A percentile compares a stretch with the other conserved stretches of the same genome.
Evolutionary conservation across 768 basidiomycete species (phyloP).

Genomic region (Termitomyces sp.): DNA sequence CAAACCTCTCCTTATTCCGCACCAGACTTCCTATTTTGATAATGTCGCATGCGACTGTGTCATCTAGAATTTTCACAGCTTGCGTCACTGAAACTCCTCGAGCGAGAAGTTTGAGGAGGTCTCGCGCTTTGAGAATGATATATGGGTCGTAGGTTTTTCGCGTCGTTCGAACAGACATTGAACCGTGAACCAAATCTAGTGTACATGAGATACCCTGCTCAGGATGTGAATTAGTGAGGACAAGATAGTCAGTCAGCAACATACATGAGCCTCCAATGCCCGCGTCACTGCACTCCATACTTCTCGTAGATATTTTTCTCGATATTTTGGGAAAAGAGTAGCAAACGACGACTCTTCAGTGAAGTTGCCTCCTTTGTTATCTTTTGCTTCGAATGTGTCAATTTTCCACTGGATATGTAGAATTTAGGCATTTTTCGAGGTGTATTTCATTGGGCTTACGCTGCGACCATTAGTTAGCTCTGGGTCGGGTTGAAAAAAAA

Average conservation of each 20-base stretch:
- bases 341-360: conserved; percentile 97
- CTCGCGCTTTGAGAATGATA: conserved; percentile 91
- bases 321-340: conserved; percentile 96
- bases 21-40: conserved; percentile 96
- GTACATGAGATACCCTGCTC: conserved; percentile 82
- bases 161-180: conserved; percentile 96
- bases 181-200: conserved; percentile 92
- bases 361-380: conserved; percentile 82
- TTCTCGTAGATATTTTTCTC: conserved; percentile 94
- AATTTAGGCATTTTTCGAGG: not conserved
- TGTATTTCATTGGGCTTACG: conserved; percentile 29
- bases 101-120: conserved; percentile 92
- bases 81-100: conserved; percentile 84
- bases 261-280: conserved; percentile 75
- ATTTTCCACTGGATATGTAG: conserved; percentile 70
- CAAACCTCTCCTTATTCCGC: conserved; percentile 93
- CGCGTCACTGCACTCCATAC: conserved; percentile 90
- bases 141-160: conserved; percentile 98
- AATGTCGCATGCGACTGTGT: conserved; percentile 89
- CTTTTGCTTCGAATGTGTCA: conserved; percentile 65
- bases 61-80: conserved; percentile 87
- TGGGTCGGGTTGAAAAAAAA: conserved; percentile 1
- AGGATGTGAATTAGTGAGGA: not conserved
- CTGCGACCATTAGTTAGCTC: conserved; percentile 22
- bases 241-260: conserved; percentile 11